Evolutionary conservation across 1,139 yeast genomes (phyloP), one percentile per base, ranked within the genome.

Genomic region (Candida tropicalis): DNA sequence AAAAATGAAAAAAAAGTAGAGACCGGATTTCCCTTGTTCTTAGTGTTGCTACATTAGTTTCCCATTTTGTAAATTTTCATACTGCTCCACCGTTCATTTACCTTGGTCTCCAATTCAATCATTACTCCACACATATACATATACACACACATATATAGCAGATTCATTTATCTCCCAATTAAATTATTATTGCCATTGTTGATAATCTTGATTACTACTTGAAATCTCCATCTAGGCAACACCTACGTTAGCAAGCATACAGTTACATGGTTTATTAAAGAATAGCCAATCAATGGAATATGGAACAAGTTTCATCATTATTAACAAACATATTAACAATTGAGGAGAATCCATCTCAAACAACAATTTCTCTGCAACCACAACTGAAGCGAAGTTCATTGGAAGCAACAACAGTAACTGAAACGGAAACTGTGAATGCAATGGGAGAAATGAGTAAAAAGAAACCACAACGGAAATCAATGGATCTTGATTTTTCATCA

Each of bases 231-330:
- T n/a, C n/a, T n/a, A 25, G 4, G 23, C 2, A 9, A 20, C 8
- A 20, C 6, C 7, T 2, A 25, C 27, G 10, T 25, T n/a, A 8
- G 11, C 2, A 7, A 29, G 34, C 22, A 16, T 29, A 7, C 2
- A 15, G 5, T 10, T 29, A 29, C 22, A 29, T 29, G 31, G 12
- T 27, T 17, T 27, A 10, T 17, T n/a, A 18, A 10, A 3, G 8
- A 20, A 20, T 6, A 9, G 23, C 6, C 6, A 2, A 18, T 9
- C 10, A 31, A 12, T 12, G 11, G 26, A 39, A 11, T 23, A 63
- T 65, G 69, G 69, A 63, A 24, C 68, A 55, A 45, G 66, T 65
- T 18, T 60, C 69, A 15, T 58, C 56, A 39, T 55, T 62, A 38
- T 46, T 65, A 23, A 68, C 65, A 27, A 63, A 57, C 42, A 60